Conservation (phyloP, 345 rosid species). For the Moringa oleifera region DNA sequence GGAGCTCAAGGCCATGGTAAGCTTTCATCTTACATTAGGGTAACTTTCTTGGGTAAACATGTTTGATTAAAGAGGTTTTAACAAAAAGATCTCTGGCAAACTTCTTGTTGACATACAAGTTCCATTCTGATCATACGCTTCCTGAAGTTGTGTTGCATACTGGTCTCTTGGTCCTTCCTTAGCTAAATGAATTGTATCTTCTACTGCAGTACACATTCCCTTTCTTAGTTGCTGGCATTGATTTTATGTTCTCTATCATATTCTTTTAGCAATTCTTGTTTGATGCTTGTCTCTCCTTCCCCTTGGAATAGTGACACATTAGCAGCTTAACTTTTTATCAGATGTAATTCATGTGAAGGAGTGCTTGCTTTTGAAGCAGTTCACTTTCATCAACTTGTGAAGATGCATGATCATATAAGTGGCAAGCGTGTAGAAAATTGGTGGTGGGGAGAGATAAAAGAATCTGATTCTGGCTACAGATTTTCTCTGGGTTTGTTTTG, state of each 20-base stretch:
- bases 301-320: too few relatives aligned
- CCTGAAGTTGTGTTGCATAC: not conserved
- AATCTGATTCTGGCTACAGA: not conserved
- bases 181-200: not conserved
- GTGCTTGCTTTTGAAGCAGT: not conserved
- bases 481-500: not conserved
- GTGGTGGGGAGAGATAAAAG: not conserved
- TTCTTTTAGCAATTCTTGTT: not conserved
- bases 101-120: not conserved
- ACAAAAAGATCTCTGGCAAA: too few relatives aligned
- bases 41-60: not conserved
- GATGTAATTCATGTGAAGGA: not conserved
- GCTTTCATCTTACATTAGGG: not conserved
- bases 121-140: not conserved
- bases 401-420: not conserved
- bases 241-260: too few relatives aligned
- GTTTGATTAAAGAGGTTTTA: not conserved
- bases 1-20: conserved; percentile 17
- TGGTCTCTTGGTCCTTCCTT: not conserved
- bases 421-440: not conserved
- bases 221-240: too few relatives aligned
- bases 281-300: not conserved
- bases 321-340: not conserved
- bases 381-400: not conserved
- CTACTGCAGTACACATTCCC: too few relatives aligned